Percentiles rank a stretch among this genome's conserved stretches.
Evolutionary conservation across 495 filamentous ascomycete species (phyloP).

Genomic region (Annulohypoxylon maeteangense): DNA sequence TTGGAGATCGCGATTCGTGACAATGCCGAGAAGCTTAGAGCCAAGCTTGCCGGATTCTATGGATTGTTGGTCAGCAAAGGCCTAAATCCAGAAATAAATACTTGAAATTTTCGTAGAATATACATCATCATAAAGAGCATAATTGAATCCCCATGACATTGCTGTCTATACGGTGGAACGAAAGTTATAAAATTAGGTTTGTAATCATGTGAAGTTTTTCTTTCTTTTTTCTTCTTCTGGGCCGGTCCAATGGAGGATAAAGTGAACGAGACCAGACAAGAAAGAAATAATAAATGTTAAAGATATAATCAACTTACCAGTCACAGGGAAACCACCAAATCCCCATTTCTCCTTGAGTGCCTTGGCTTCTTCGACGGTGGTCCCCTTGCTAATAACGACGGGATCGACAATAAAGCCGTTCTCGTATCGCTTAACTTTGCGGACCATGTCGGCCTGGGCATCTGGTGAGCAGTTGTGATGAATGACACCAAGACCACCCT

Average conservation of each 20-base stretch:
- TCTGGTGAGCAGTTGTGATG: conserved; percentile 98
- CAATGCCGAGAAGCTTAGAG: conserved; percentile 94
- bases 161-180: conserved; percentile 97
- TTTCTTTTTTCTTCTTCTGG: neutral
- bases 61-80: conserved; percentile 22
- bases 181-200: conserved; percentile 90
- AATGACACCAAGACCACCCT: conserved; percentile 95
- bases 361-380: conserved; percentile 91
- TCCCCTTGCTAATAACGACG: conserved; percentile 86
- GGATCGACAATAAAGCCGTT: conserved; percentile 99
- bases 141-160: conserved; percentile 83
- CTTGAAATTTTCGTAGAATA: conserved; percentile 49
- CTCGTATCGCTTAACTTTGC: conserved; percentile 98
- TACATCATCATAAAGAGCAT: conserved; percentile 58
- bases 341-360: conserved; percentile 97
- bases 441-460: conserved; percentile 97
- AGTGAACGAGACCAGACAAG: conserved; percentile 28
- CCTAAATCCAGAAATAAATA: neutral
- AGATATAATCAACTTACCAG: conserved; percentile 73
- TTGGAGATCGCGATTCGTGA: conserved; percentile 97
- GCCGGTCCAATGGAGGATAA: neutral
- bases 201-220: conserved; percentile 72
- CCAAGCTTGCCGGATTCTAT: conserved; percentile 91
- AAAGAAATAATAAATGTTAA: conserved; percentile 24
- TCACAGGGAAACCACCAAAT: conserved; percentile 98